Evolutionary conservation across 345 rosid species (phyloP), one percentile per base, ranked within the genome.

Genomic region (Pistacia integerrima): DNA sequence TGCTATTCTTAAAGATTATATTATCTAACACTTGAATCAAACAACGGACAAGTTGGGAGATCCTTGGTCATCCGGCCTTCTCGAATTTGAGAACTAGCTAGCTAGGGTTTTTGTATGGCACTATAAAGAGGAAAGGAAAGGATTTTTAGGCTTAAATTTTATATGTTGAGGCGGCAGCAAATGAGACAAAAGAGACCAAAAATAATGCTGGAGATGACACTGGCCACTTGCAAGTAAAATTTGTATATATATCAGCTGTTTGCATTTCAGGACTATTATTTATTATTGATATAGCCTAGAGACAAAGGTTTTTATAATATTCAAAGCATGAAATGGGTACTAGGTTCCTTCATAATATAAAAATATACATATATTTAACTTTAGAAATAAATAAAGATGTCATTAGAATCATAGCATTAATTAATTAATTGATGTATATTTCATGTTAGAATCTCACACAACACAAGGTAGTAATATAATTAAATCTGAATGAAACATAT

Each of bases 1-100:
- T 65, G 65, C 41, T 64, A 51, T 75, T 59, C 22, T 18, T 46
- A n/a, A 10, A 62, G 66, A 30, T 67, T 66, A 49, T 17, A 63
- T 67, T 30, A 73, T 74, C 70, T 71, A 55, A 78, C 63, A 48
- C 64, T 30, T 74, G 70, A 41, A 58, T 69, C 73, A 74, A 55
- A 46, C 66, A 72, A 22, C 8, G 6, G 9, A 41, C 8, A 41
- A 41, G 9, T 41, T 41, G 46, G 46, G 46, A 8, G 1, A 41
- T 41, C 44, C 7, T 41, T 41, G 33, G 52, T 30, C 63, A 52
- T 74, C 52, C 55, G 14, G 0, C 20, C 51, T 22, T 57, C 66
- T 81, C 20, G 8, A 74, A 64, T 76, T 74, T 74, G 22, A 79
- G 66, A 76, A 64, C 67, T 79, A 79, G 85, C 67, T 79, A 79